Evolutionary conservation across 1,284 basidiomycete genomes (phyloP).

Genomic region (Pascua sp.): DNA sequence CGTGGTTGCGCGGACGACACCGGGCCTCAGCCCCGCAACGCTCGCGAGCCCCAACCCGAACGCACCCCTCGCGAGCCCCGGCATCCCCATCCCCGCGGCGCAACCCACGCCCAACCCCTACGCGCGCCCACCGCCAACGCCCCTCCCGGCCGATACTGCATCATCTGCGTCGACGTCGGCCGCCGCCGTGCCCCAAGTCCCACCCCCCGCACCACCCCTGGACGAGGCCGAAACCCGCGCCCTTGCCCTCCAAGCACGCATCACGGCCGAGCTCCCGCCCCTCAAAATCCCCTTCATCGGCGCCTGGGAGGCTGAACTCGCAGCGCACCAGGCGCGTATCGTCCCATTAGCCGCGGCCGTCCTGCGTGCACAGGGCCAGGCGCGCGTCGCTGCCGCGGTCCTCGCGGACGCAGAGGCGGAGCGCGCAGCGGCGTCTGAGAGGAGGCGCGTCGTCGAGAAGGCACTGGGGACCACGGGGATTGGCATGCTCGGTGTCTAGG

Average conservation of each 20-base stretch:
- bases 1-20: no score
- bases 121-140: conserved; percentile 5
- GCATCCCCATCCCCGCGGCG: no score
- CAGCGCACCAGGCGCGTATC: conserved; percentile 23
- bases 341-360: conserved; percentile 18
- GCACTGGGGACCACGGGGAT: no score
- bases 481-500: no score
- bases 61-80: no score
- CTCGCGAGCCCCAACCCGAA: no score
- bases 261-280: conserved; percentile 32
- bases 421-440: conserved; percentile 30
- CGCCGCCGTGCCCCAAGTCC: neutral
- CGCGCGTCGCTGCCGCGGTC: conserved; percentile 29
- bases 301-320: conserved; percentile 37
- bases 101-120: conserved; percentile 1
- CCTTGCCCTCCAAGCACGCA: conserved; percentile 26
- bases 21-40: no score
- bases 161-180: neutral
- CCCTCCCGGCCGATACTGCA: conserved; percentile 15
- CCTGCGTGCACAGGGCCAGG: conserved; percentile 23
- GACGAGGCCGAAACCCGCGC: conserved; percentile 18
- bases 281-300: conserved; percentile 28
- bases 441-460: conserved; percentile 30
- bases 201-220: neutral
- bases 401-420: conserved; percentile 45